Conservation (phyloP, 192 early-diverging fungal genomes). For the Podila epigama region DNA sequence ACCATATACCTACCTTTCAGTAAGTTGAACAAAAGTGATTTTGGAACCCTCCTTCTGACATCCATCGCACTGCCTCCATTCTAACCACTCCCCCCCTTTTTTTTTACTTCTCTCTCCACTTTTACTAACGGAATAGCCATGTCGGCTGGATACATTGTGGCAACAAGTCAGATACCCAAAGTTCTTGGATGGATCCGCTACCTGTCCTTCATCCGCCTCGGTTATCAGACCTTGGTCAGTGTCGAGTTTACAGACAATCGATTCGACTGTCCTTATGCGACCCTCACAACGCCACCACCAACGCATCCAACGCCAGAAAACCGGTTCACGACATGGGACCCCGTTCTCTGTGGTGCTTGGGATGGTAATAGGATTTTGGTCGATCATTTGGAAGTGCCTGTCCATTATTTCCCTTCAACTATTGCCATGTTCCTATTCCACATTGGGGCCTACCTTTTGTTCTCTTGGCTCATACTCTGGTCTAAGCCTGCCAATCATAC, state of each 20-base stretch:
- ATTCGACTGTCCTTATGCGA: conserved; percentile 3
- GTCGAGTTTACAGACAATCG: conserved; percentile 4
- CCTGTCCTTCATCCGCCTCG: conserved; percentile 2
- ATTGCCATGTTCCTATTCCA: neutral
- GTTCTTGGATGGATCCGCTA: conserved; percentile 6
- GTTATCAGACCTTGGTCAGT: conserved; percentile 7
- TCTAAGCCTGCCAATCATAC: neutral
- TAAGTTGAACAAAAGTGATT: no score
- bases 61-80: no score
- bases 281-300: neutral
- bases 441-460: neutral
- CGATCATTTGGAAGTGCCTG: neutral
- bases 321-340: neutral
- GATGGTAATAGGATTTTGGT: conserved; percentile 10
- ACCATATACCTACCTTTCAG: neutral
- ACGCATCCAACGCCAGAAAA: neutral
- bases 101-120: neutral
- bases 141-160: conserved; percentile 6
- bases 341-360: neutral
- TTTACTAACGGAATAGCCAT: no score
- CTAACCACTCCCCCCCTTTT: neutral
- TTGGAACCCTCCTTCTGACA: no score
- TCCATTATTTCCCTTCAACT: neutral
- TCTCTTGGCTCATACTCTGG: neutral
- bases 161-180: conserved; percentile 3